Evolutionary conservation across 306 rosid genomes (phyloP), one percentile per base, ranked within the genome.

Genomic region (Boehmeria nivea): DNA sequence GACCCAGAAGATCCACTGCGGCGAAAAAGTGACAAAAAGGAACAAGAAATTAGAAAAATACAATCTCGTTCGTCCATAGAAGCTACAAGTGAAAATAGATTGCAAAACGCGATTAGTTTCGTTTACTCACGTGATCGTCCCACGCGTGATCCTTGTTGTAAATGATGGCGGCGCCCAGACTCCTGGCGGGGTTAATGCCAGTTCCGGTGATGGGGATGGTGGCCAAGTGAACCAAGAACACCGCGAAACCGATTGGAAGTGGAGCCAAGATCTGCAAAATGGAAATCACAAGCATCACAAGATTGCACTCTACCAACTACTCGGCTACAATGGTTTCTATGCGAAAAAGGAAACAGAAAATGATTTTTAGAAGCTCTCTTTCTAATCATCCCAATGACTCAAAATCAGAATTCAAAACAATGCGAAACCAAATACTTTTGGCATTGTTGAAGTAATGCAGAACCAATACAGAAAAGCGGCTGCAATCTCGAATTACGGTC

Each of bases 1-100:
- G 1, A 71, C 71, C 84, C 84, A 79, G 61, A 79, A 79, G 57
- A 79, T 61, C 85, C 85, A 75, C 85, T 79, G 74, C 45, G 50
- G 5, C 43, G 21, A 56, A 40, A 53, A 2, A 19, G 5, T 33
- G 21, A 56, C 26, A 53, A 2, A 19, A 10, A 10, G 9, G 18
- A 23, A 50, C 20, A 11, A 23, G 3, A 33, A 5, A 44, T 38
- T 14, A 26, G 4, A 2, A 24, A 26, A 15, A 24, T 12, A 19
- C 34, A 31, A 31, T 4, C 9, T 31, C 36, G 36, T n/a, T n/a
- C n/a, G n/a, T n/a, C n/a, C n/a, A 51, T 6, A 26, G n/a, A 23
- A 14, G 14, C 1, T n/a, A n/a, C n/a, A n/a, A n/a, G n/a, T n/a
- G n/a, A n/a, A 31, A 31, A 31, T 10, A 31, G 36, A 31, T 10